These are phyloP conservation scores for Suillus clintonianus DNA, from an alignment of 768 basidiomycete species.

Conservation along the genomic window DNA sequence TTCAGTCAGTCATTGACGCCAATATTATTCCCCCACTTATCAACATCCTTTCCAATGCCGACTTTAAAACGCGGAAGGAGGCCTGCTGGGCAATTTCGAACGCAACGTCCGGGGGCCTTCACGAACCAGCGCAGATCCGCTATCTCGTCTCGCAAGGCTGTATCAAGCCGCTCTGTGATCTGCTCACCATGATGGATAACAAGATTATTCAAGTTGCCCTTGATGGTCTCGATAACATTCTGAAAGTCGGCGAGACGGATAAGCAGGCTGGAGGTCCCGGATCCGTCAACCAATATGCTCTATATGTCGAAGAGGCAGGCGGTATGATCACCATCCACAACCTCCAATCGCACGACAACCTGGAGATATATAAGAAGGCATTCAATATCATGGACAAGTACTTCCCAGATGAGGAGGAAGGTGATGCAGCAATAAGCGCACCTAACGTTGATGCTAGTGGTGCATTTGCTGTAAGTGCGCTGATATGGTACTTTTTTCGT, in stretches of 20 bases:
- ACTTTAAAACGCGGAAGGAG: slow-evolving; percentile 99
- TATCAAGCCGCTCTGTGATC: slow-evolving; percentile 97
- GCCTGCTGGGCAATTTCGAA: slow-evolving; percentile 99
- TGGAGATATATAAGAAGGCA: slow-evolving; percentile 99
- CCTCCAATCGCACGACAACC: slow-evolving; percentile 98
- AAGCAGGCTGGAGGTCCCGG: slow-evolving; percentile 81
- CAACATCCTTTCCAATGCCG: slow-evolving; percentile 95
- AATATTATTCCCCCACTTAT: slow-evolving; percentile 98
- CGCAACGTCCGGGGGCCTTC: slow-evolving; percentile 95
- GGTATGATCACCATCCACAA: slow-evolving; percentile 99
- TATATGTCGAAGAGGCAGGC: slow-evolving; percentile 95
- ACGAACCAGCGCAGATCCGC: slow-evolving; percentile 95
- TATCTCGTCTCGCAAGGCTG: slow-evolving; percentile 98
- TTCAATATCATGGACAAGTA: slow-evolving; percentile 99
- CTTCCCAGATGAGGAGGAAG: slow-evolving; percentile 97
- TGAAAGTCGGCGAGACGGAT: slow-evolving; percentile 97
- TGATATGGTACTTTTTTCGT: slow-evolving; percentile 2
- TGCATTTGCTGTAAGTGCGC: slow-evolving; percentile 65
- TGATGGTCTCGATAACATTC: slow-evolving; percentile 96
- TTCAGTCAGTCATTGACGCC: slow-evolving; percentile 96
- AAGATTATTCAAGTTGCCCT: slow-evolving; percentile 99
- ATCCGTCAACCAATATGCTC: slow-evolving; percentile 88
- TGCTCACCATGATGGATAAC: slow-evolving; percentile 98
- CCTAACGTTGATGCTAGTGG: slow-evolving; percentile 74
- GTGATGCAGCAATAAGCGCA: slow-evolving; percentile 79